A percentile compares a stretch with the other conserved stretches of the same genome.
Evolutionary conservation across 2,329 filamentous ascomycete genomes (phyloP).

Genomic region (Acrocalymma vagum): DNA sequence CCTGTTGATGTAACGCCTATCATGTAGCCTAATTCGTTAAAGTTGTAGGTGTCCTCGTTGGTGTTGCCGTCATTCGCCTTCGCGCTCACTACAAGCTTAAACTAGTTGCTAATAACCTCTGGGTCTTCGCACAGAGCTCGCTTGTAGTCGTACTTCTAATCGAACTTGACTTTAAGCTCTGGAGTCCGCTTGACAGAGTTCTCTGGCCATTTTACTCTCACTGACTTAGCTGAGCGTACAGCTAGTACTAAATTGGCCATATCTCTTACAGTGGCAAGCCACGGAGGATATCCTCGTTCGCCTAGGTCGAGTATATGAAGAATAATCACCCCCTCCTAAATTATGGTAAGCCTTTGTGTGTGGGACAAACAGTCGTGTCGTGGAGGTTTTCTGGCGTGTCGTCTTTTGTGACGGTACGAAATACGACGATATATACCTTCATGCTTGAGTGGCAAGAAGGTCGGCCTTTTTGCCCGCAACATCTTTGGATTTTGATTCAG

Average conservation of each 20-base stretch:
- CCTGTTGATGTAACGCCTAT: conserved; percentile 15
- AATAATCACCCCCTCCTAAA: conserved; percentile 4
- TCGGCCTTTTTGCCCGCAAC: no score
- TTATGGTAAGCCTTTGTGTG: conserved; percentile 1
- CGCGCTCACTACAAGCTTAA: no score
- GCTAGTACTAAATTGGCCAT: conserved; percentile 6
- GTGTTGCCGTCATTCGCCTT: conserved; percentile 17
- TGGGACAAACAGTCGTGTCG: not conserved
- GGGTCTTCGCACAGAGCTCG: no score
- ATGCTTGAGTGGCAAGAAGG: no score
- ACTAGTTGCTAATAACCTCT: no score
- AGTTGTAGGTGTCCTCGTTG: conserved; percentile 20
- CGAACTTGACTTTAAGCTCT: conserved; percentile 10
- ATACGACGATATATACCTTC: no score
- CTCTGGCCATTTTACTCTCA: conserved; percentile 10
- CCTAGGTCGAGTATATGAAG: not conserved
- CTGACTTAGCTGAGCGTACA: conserved; percentile 3
- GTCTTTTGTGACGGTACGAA: not conserved
- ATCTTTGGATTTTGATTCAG: no score
- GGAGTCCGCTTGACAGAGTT: conserved; percentile 10
- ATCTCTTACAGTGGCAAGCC: conserved; percentile 3
- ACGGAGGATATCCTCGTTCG: conserved; percentile 5
- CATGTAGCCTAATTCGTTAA: conserved; percentile 20
- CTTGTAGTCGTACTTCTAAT: no score
- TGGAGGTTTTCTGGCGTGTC: not conserved